Conservation (phyloP, 2,329 filamentous ascomycete species). For the Penicillium sp. region DNA sequence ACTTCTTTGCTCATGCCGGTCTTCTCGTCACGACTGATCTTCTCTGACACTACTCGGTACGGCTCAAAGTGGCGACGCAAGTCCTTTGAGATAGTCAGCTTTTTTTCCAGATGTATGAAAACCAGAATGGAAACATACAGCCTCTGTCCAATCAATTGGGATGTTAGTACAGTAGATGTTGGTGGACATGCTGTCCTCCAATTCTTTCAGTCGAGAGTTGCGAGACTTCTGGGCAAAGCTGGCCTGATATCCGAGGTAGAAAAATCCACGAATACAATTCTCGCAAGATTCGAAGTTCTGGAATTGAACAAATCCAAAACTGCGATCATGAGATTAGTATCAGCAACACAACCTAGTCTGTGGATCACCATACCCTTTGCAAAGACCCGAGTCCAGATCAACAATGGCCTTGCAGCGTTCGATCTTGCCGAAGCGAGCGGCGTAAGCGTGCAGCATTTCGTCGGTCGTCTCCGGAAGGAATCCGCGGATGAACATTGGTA, state of each 20-base stretch:
- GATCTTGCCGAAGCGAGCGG: constrained; percentile 82
- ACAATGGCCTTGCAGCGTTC: constrained; percentile 99
- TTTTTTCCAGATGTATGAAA: constrained; percentile 13
- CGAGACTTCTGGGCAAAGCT: constrained; percentile 98
- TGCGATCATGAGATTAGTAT: constrained; percentile 40
- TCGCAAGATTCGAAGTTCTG: constrained; percentile 81
- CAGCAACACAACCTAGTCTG: not conserved
- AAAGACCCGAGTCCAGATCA: constrained; percentile 83
- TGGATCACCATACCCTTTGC: constrained; percentile 71
- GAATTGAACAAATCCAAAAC: constrained; percentile 97
- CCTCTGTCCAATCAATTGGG: constrained; percentile 84
- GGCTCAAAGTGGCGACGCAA: constrained; percentile 59
- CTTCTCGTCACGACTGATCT: constrained; percentile 85
- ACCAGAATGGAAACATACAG: constrained; percentile 52
- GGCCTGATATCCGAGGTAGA: constrained; percentile 90
- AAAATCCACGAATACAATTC: constrained; percentile 92
- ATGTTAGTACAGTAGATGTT: constrained; percentile 98
- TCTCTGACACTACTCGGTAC: constrained; percentile 74
- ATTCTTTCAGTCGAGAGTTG: constrained; percentile 94
- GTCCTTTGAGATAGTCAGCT: constrained; percentile 59
- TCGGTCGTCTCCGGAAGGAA: constrained; percentile 94
- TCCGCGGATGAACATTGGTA: constrained; percentile 91
- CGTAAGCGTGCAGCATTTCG: constrained; percentile 75
- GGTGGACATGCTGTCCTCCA: constrained; percentile 81
- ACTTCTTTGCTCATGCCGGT: constrained; percentile 88